Conservation (phyloP, 78 protist genomes). For the Dictyostelium firmibasis region DNA sequence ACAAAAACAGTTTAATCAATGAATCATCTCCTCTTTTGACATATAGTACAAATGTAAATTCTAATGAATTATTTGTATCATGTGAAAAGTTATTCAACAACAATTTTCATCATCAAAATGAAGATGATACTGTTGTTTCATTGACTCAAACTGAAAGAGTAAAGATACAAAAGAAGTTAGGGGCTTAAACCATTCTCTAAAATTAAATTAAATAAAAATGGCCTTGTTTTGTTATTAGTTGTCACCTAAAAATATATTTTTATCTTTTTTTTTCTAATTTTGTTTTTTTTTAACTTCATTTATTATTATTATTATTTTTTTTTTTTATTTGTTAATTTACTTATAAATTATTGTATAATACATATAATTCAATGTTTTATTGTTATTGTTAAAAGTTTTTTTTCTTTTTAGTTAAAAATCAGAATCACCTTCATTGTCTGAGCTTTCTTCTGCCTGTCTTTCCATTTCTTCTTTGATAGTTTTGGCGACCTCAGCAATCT, state of each 20-base stretch:
- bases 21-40: not conserved
- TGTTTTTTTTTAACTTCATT: too few species aligned
- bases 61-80: not conserved
- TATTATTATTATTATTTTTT: too few species aligned
- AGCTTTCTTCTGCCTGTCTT: slow-evolving; percentile 66
- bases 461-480: slow-evolving; percentile 63
- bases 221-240: not conserved
- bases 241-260: not conserved
- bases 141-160: not conserved
- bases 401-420: slow-evolving; percentile 1
- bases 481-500: slow-evolving; percentile 72
- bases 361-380: not conserved
- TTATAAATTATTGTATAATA: not conserved
- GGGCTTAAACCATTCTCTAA: not conserved
- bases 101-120: not conserved
- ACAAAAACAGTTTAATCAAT: not conserved
- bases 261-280: too few species aligned
- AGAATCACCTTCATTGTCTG: slow-evolving; percentile 42
- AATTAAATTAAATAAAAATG: not conserved
- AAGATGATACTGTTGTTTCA: not conserved
- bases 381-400: not conserved
- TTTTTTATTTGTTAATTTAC: not conserved
- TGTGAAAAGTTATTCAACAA: not conserved
- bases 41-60: not conserved
- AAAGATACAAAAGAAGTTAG: not conserved